Base-by-base conservation (phyloP, 106 monocot genomes). In the Platanthera guangdongensis region DNA sequence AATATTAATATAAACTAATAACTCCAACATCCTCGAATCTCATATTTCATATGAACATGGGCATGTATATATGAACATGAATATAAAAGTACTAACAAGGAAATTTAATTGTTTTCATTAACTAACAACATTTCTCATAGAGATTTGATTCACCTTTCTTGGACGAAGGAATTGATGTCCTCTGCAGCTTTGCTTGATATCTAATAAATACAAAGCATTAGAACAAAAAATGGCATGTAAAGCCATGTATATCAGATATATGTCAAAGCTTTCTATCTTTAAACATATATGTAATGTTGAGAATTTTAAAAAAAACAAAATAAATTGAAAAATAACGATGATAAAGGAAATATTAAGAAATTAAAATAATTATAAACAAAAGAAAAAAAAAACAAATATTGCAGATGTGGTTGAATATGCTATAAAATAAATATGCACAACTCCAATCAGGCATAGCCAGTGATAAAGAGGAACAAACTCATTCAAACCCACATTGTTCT, bases 131-230 rank as follows among this genome's bases (percentile, higher is more conserved):
- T 25, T 30, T 32, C 8, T 65, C 12, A 11, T 53, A 19, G 25
- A 10, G 45, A 57, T n/a, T 5, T 25, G 32, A 76, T 81, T 53
- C 51, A 91, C 96, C 96, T 96, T 85, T 96, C 83, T 82, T 63
- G 82, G 16, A 96, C 80, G 54, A 96, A 83, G 28, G 79, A 84
- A 81, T 76, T 87, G 32, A 96, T 87, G 60, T 93, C 96, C 45
- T 82, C 80, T 78, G 93, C 93, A 76, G 96, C 96, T 77, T 79
- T 91, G 72, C 84, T 77, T 83, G 89, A 96, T 65, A 96, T 64
- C 96, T 96, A 75, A 18, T 21, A 79, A 76, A 9, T 51, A 50
- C 51, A 72, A 45, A 70, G 47, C 16, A 48, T 70, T 70, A 70
- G 70, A 70, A 70, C 67, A 74, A 79, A 57, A 68, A 5, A 47